Evolutionary conservation across 1,284 basidiomycete genomes (phyloP).

Genomic region (Trichosporon inkin): DNA sequence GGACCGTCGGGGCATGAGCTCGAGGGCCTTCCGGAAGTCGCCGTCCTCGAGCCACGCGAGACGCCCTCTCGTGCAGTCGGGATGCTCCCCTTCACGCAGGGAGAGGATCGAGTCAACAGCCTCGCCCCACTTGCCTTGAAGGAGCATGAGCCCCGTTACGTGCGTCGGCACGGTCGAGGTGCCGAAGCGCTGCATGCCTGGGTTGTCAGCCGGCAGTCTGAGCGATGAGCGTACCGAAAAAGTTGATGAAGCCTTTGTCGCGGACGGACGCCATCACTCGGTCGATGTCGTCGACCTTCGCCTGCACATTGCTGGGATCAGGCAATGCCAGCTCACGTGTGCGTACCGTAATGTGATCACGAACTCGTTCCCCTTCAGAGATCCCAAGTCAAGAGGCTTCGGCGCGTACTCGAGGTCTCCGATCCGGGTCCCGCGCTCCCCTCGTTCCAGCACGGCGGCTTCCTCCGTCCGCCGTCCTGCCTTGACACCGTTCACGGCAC

Average conservation of each 20-base stretch:
- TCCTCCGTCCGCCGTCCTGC: conserved; percentile 57
- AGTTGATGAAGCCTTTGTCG: conserved; percentile 90
- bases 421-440: conserved; percentile 84
- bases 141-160: conserved; percentile 80
- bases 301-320: conserved; percentile 67
- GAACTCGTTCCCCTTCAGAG: conserved; percentile 94
- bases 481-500: conserved; percentile 64
- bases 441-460: conserved; percentile 64
- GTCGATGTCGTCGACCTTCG: conserved; percentile 67
- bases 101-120: conserved; percentile 79
- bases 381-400: conserved; percentile 78
- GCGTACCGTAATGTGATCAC: conserved; percentile 83
- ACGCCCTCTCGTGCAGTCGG: conserved; percentile 72
- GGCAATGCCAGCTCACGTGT: background rate
- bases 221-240: conserved; percentile 68
- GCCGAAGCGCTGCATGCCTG: conserved; percentile 98
- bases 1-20: conserved; percentile 77
- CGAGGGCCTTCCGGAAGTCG: conserved; percentile 70
- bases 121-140: conserved; percentile 82
- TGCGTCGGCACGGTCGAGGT: conserved; percentile 95
- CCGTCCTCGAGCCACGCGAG: conserved; percentile 76
- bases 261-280: conserved; percentile 75
- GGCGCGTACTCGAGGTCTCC: conserved; percentile 82
- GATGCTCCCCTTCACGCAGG: conserved; percentile 80
- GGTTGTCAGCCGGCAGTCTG: background rate